These are phyloP conservation scores for Amanita thiersii DNA, from an alignment of 768 basidiomycete species.

Conservation along the genomic window DNA sequence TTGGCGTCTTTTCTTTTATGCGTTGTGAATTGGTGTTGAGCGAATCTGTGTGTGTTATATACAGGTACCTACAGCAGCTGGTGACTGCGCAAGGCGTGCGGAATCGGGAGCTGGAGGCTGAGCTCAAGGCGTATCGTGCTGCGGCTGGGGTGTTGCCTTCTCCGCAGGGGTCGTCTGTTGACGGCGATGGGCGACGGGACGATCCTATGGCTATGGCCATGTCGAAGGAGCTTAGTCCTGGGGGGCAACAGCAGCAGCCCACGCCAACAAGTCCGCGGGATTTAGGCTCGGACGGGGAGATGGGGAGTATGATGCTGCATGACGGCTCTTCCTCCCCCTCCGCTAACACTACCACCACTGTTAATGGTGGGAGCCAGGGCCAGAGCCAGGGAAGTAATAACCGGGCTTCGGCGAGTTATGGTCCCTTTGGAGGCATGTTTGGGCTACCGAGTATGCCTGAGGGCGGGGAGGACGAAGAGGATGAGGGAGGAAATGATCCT, in stretches of 20 bases:
- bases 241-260: slow-evolving; percentile 8
- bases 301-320: slow-evolving; percentile 16
- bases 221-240: not conserved
- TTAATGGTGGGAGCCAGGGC: not conserved
- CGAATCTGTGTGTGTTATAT: not conserved
- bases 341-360: no score
- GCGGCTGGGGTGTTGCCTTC: slow-evolving; percentile 15
- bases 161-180: slow-evolving; percentile 4
- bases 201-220: not conserved
- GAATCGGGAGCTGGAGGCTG: slow-evolving; percentile 72
- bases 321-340: slow-evolving; percentile 10
- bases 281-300: not conserved
- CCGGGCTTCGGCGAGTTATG: not conserved
- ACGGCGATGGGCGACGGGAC: slow-evolving; percentile 1
- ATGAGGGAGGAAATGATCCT: slow-evolving; percentile 1
- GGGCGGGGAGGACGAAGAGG: slow-evolving; percentile 7
- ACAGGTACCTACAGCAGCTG: slow-evolving; percentile 77
- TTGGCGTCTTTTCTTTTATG: not conserved
- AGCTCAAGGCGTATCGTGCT: slow-evolving; percentile 43
- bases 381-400: not conserved
- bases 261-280: not conserved
- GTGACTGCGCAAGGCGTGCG: slow-evolving; percentile 72
- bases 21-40: not conserved
- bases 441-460: slow-evolving; percentile 24
- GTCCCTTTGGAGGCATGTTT: slow-evolving; percentile 13